These are phyloP conservation scores for Chlorencoelia australis DNA, from an alignment of 2,329 filamentous ascomycete species.

Conservation along the genomic window DNA sequence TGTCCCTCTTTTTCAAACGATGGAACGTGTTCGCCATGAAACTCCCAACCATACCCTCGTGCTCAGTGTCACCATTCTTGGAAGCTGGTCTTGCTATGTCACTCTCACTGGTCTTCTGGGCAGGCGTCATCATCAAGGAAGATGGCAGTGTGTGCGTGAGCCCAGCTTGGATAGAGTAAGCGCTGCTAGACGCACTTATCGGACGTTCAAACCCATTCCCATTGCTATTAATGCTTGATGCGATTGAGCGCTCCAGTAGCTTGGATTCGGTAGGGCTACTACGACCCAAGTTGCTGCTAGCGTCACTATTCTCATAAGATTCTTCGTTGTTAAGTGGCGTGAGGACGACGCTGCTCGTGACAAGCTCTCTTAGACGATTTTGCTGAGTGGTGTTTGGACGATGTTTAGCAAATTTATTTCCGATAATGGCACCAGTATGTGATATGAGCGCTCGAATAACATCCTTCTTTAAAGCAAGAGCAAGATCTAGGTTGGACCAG, in stretches of 20 bases:
- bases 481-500: slow-evolving; percentile 95
- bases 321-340: slow-evolving; percentile 22
- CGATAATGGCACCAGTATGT: slow-evolving; percentile 90
- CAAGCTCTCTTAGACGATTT: slow-evolving; percentile 70
- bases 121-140: slow-evolving; percentile 23
- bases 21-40: slow-evolving; percentile 17
- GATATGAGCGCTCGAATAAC: slow-evolving; percentile 90
- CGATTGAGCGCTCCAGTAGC: slow-evolving; percentile 24
- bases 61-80: slow-evolving; percentile 7
- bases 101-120: slow-evolving; percentile 9
- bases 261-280: slow-evolving; percentile 21
- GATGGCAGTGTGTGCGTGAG: slow-evolving; percentile 12
- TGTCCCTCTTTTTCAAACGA: slow-evolving; percentile 18
- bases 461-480: slow-evolving; percentile 85
- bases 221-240: no score
- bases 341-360: slow-evolving; percentile 45
- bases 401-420: slow-evolving; percentile 91
- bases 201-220: slow-evolving; percentile 16
- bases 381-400: slow-evolving; percentile 72
- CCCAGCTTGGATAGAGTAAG: slow-evolving; percentile 15
- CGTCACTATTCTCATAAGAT: slow-evolving; percentile 25
- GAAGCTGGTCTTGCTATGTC: slow-evolving; percentile 6
- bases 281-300: slow-evolving; percentile 19
- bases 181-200: slow-evolving; percentile 22
- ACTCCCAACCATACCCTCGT: slow-evolving; percentile 8